Evolutionary conservation across 345 rosid species (phyloP).

Genomic region (Brassica incana): DNA sequence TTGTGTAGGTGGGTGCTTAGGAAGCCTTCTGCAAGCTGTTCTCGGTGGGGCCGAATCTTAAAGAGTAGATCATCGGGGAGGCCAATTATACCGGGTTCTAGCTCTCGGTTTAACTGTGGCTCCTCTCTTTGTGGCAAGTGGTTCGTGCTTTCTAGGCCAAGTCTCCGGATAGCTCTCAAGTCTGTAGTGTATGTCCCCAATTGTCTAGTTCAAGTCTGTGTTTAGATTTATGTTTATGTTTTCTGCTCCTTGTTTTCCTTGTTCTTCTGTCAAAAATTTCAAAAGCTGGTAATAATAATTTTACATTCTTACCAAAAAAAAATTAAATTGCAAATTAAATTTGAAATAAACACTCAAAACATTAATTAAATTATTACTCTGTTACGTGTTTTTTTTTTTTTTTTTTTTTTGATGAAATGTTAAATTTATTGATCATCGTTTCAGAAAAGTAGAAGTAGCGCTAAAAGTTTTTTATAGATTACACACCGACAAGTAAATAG

Average conservation of each 20-base stretch:
- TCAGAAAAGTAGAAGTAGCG: no score
- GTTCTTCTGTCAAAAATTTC: neutral
- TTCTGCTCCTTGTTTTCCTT: neutral
- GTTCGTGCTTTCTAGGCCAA: neutral
- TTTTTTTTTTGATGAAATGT: no score
- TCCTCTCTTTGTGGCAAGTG: neutral
- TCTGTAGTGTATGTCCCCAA: neutral
- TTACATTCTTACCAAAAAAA: neutral
- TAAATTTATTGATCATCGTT: no score
- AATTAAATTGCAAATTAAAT: no score
- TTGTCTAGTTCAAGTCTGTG: neutral
- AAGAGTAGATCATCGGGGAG: neutral
- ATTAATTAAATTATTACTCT: no score
- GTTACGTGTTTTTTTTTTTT: no score
- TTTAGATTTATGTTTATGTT: no score
- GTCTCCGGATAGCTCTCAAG: neutral
- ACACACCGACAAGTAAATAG: no score
- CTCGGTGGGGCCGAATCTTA: neutral
- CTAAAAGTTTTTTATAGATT: no score
- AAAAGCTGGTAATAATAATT: neutral
- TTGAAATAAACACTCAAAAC: no score
- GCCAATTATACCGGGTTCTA: neutral
- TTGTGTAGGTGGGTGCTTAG: no score
- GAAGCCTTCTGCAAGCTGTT: no score
- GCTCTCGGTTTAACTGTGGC: neutral